phyloP scores from a whole-genome alignment of 176 grass and related monocot species.

The Ampelocalamus luodianensis region DNA sequence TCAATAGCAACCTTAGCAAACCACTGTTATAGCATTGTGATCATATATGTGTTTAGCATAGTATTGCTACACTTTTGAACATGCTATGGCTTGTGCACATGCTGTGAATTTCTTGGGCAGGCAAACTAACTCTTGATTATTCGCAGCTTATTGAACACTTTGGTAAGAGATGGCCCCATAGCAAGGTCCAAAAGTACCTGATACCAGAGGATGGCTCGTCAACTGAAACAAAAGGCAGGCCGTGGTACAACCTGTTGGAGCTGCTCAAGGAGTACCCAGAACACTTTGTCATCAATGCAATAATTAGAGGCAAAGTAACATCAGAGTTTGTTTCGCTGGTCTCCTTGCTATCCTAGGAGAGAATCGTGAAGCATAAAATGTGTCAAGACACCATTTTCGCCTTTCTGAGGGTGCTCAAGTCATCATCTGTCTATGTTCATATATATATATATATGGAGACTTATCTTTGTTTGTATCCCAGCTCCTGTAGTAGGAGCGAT shows the following conservation, averaged over 20 bases:
- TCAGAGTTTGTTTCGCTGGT: slow-evolving; percentile 57
- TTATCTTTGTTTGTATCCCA: not conserved
- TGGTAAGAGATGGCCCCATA: slow-evolving; percentile 47
- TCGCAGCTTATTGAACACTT: slow-evolving; percentile 57
- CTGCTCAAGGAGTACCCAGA: slow-evolving; percentile 39
- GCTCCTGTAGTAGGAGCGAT: not conserved
- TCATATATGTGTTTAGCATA: not conserved
- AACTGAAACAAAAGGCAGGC: slow-evolving; percentile 46
- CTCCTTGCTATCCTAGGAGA: slow-evolving; percentile 29
- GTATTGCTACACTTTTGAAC: not conserved
- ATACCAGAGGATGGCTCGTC: slow-evolving; percentile 47
- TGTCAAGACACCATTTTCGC: not conserved
- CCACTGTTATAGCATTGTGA: not conserved
- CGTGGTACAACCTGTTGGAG: slow-evolving; percentile 55
- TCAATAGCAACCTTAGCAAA: not conserved
- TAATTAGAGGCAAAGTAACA: slow-evolving; percentile 51
- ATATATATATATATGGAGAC: not conserved
- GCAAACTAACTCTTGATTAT: slow-evolving; percentile 11
- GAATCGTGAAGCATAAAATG: not conserved
- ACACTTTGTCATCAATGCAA: slow-evolving; percentile 41
- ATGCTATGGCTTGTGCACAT: not conserved
- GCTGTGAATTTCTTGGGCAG: not conserved
- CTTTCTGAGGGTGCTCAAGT: not conserved
- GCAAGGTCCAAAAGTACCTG: slow-evolving; percentile 52
- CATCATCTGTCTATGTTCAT: not conserved